Conservation (phyloP, 2,329 filamentous ascomycete species). For the Clarireedia hainanense region DNA sequence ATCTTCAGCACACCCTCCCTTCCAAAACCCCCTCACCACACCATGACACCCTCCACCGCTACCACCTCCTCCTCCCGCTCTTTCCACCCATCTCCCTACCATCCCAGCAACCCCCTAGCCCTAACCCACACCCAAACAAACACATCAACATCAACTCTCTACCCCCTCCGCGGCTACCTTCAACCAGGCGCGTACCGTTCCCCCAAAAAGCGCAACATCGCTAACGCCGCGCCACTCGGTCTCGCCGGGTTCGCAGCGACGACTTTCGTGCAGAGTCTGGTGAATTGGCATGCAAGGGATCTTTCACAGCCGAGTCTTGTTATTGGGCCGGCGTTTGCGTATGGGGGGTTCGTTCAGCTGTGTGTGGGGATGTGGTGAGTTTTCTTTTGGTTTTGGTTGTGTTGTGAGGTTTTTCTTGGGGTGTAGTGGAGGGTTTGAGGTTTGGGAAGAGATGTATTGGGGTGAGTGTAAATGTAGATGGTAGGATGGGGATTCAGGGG, state of each 20-base stretch:
- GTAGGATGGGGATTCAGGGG: no score
- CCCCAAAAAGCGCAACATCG: conserved; percentile 44
- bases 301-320: conserved; percentile 44
- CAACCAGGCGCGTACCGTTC: conserved; percentile 50
- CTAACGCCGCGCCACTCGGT: conserved; percentile 52
- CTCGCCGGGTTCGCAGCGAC: conserved; percentile 54
- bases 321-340: conserved; percentile 47
- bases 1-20: no score
- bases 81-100: background rate
- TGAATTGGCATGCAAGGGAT: conserved; percentile 45
- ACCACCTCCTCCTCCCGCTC: background rate
- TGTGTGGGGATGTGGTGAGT: conserved; percentile 53
- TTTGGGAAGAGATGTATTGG: background rate
- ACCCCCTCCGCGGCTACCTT: conserved; percentile 50
- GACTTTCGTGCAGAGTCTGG: conserved; percentile 50
- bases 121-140: background rate
- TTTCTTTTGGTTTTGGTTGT: background rate
- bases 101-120: background rate
- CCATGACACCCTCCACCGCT: background rate
- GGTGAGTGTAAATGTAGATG: no score
- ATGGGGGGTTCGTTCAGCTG: conserved; percentile 59
- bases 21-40: no score
- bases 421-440: background rate
- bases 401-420: background rate
- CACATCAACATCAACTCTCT: conserved; percentile 32